These are phyloP conservation scores for Mycena amicta DNA, from an alignment of 768 basidiomycete genomes.

Conservation along the genomic window DNA sequence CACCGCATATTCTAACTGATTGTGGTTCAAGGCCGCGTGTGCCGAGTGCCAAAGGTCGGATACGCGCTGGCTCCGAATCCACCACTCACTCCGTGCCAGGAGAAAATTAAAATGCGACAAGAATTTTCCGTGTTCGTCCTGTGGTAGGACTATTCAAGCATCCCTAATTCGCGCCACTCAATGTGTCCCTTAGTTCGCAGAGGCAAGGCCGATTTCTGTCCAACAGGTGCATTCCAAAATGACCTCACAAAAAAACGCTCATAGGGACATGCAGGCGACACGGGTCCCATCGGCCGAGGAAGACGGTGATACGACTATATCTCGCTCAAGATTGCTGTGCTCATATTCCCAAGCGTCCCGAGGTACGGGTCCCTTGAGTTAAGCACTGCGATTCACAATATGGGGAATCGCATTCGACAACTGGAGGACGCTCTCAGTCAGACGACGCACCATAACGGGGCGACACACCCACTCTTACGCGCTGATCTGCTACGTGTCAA, in stretches of 20 bases:
- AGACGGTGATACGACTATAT: not conserved
- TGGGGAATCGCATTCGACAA: conserved; percentile 6
- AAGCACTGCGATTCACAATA: not conserved
- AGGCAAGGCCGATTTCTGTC: not conserved
- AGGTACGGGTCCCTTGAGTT: conserved; percentile 2
- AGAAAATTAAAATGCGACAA: not conserved
- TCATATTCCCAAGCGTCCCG: conserved; percentile 2
- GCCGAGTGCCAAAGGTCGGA: not conserved
- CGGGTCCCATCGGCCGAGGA: not conserved
- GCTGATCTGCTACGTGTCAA: conserved; percentile 5
- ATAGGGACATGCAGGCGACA: not conserved
- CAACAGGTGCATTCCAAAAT: not conserved
- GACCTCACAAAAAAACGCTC: too few relatives aligned
- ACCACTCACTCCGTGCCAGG: not conserved
- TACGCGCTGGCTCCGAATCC: not conserved
- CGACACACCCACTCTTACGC: conserved; percentile 5
- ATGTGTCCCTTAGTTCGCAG: not conserved
- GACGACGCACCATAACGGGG: not conserved
- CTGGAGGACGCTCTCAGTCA: conserved; percentile 9
- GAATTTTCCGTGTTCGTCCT: not conserved
- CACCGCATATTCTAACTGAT: not conserved
- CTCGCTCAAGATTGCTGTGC: not conserved
- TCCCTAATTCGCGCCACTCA: not conserved
- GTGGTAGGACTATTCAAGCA: not conserved
- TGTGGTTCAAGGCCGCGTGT: not conserved